Base-by-base conservation (phyloP, 495 filamentous ascomycete species). In the Podospora anserina region DNA sequence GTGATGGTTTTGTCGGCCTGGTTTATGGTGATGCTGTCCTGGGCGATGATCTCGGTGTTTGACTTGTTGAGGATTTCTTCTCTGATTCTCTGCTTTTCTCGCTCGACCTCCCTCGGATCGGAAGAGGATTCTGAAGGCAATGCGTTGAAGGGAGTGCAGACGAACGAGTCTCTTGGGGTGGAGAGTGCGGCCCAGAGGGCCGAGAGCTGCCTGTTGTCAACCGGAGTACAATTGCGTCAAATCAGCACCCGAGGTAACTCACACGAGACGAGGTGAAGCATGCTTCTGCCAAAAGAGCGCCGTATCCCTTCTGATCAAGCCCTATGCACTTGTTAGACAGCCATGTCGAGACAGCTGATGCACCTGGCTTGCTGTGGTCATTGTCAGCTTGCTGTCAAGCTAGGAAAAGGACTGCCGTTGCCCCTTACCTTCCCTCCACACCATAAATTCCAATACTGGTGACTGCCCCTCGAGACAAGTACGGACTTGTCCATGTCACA, bases 401-500 rank as follows among this genome's bases (percentile, higher is more conserved):
- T 26, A 6, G 23, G 27, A 61, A 23, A 23, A 1, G 23, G 23
- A 23, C 23, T 23, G 23, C 23, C 23, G 23, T 5, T 32, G 59
- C 19, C 30, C 27, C 68, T 2, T 62, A 79, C 80, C 76, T 81
- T 54, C 82, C 82, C 72, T 85, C 81, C 18, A 84, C 75, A 3
- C 82, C 82, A 69, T 76, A 85, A 5, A 81, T 71, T 0, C 82
- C 81, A 68, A 84, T 82, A 54, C 75, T 82, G 1, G 74, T 66
- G 7, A 70, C 74, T 18, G 70, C 69, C 16, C 75, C 76, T 6
- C 75, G 70, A 13, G 77, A 72, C 16, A 85, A 70, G 30, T 75
- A 74, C 1, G 83, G 82, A n/a, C 71, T 76, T 2, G 82, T 78
- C 83, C 82, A 85, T 1, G 83, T 85, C 0, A 85, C 76, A 2